Evolutionary conservation across 2,329 filamentous ascomycete species (phyloP).

Genomic region (Claviceps monticola): DNA sequence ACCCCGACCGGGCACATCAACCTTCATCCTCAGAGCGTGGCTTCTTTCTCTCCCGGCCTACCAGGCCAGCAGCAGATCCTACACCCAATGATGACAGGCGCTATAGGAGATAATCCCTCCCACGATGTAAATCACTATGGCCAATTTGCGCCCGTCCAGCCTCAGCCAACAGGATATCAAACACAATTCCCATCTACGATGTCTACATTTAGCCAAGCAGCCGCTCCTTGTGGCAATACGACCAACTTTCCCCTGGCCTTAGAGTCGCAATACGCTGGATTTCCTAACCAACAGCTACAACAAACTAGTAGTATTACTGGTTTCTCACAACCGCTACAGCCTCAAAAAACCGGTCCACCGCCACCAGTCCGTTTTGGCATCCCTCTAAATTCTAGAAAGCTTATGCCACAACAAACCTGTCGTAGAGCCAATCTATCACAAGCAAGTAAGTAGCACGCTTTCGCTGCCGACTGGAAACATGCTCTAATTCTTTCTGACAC

Average conservation of each 20-base stretch:
- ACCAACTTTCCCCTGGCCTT: conserved; percentile 47
- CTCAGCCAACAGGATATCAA: conserved; percentile 52
- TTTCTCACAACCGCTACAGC: conserved; percentile 33
- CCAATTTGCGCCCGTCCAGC: conserved; percentile 36
- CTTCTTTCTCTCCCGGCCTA: conserved; percentile 22
- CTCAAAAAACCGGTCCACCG: conserved; percentile 48
- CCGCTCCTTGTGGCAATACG: conserved; percentile 27
- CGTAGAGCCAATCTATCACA: conserved; percentile 79
- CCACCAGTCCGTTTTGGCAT: conserved; percentile 86
- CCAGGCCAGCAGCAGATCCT: conserved; percentile 21
- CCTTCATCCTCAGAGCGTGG: conserved; percentile 22
- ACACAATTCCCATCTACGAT: conserved; percentile 18
- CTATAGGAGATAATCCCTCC: conserved; percentile 25
- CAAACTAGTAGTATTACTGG: conserved; percentile 36
- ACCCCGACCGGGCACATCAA: conserved; percentile 22
- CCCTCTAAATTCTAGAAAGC: conserved; percentile 54
- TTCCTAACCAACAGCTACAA: conserved; percentile 34
- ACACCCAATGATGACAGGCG: conserved; percentile 37
- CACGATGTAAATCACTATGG: conserved; percentile 22
- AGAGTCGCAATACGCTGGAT: conserved; percentile 45
- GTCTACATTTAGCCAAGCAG: conserved; percentile 34
- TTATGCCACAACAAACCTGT: conserved; percentile 77
- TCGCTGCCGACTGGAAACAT: background rate
- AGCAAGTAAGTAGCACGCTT: conserved; percentile 60
- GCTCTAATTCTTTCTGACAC: background rate